Evolutionary conservation across 2,329 filamentous ascomycete species (phyloP).

Genomic region (Fusarium globosum): DNA sequence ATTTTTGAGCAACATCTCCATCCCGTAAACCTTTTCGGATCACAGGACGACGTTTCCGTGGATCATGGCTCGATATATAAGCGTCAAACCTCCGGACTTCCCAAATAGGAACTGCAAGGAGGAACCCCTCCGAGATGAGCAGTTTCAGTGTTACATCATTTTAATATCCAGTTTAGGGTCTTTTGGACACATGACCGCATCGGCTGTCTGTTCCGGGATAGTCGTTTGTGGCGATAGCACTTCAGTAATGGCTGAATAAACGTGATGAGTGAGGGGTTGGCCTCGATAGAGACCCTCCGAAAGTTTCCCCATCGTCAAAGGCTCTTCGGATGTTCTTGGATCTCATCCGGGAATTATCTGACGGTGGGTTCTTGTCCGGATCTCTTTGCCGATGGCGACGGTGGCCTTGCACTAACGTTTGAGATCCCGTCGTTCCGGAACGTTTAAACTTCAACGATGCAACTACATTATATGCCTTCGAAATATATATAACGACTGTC

Average conservation of each 20-base stretch:
- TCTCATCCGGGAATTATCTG: slow-evolving; percentile 13
- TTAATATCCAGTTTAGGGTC: neutral
- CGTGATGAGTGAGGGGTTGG: neutral
- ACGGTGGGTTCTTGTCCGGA: neutral
- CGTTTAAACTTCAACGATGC: neutral
- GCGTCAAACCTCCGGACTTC: slow-evolving; percentile 15
- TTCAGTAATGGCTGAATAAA: neutral
- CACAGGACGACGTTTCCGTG: slow-evolving; percentile 9
- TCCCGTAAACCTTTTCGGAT: slow-evolving; percentile 1
- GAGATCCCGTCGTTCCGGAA: slow-evolving; percentile 34
- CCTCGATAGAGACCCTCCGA: slow-evolving; percentile 21
- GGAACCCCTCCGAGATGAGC: slow-evolving; percentile 32
- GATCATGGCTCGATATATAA: slow-evolving; percentile 6
- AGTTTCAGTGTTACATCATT: slow-evolving; percentile 17
- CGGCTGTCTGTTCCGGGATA: slow-evolving; percentile 2
- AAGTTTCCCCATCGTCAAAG: slow-evolving; percentile 3
- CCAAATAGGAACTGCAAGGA: slow-evolving; percentile 27
- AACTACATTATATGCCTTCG: neutral
- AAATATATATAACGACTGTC: slow-evolving; percentile 21
- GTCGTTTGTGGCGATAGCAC: neutral
- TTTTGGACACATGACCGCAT: slow-evolving; percentile 1
- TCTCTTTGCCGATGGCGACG: neutral
- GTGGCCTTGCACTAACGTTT: neutral
- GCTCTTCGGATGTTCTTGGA: neutral
- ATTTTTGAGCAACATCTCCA: neutral